Evolutionary conservation across 2,329 filamentous ascomycete species (phyloP), one percentile per base, ranked within the genome.

Genomic region (Tolypocladium tundrense): DNA sequence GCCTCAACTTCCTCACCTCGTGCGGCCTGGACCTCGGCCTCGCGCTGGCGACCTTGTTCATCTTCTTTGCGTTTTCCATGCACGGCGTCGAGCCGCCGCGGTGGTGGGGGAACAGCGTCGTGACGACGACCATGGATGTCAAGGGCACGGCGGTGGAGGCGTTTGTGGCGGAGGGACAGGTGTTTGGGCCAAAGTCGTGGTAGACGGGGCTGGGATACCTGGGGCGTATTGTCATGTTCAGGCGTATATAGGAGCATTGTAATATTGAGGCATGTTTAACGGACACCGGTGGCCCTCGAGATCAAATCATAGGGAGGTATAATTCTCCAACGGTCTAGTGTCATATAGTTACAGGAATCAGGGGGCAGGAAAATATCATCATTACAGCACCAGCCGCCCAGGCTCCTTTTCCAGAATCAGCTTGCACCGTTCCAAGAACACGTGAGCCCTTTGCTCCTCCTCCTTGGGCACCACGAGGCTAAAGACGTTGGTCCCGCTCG

Each of bases 371-470:
- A 60, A 57, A 31, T 24, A 59, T 55, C 59, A 59, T 52, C 24
- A 57, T 79, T 72, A 86, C 69, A 86, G 67, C 53, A 95, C 83
- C 67, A 96, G 74, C 66, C 86, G 81, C 40, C 86, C 90, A 16
- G 91, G 90, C 73, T 94, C 88, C 63, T 84, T 80, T 74, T 95
- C 90, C 64, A 99, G 73, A 33, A 93, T 86, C 52, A 80, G 76
- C 84, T 96, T 97, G 68, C 97, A 83, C 65, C 90, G 84, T 74
- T 93, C 88, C 62, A 99, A 73, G 76, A 97, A 99, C 13, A 87
- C 79, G 67, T 83, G 80, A 16, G 90, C 94, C 66, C 91, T 81
- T 76, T 86, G 84, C 80, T 92, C 88, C 71, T 99, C 94, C 10
- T 83, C 84, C 73, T 83, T 85, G 43, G 88, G 85, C 24, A 96